Evolutionary conservation across 345 rosid genomes (phyloP), one percentile per base, ranked within the genome.

Genomic region (Populus alba): DNA sequence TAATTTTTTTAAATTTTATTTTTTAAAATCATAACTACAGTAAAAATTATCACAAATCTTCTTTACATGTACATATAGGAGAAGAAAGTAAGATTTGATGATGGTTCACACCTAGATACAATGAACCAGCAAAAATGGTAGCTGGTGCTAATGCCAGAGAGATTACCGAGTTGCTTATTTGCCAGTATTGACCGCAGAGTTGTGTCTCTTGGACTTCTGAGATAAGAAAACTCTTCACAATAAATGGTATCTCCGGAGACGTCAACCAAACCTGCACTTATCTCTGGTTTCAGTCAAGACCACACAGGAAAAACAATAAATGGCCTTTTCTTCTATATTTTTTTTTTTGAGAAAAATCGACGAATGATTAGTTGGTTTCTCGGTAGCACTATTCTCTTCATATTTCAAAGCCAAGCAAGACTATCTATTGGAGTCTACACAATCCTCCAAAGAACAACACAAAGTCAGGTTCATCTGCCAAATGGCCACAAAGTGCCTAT

Each of bases 181-280:
- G 66, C 77, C 83, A 53, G 79, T 63, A 75, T 83, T 81, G 81
- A 74, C 85, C 10, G 66, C 49, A 49, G 71, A 70, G 74, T 38
- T 18, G 18, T 16, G 37, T 12, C 66, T 20, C 25, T 45, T 16
- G 62, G 62, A 3, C 69, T 49, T 20, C 41, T 12, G 5, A 6
- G 47, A 67, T 29, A 66, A 74, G 66, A 29, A 43, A 38, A 47
- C 7, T 15, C 63, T 23, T 57, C 43, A 37, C 69, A 72, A 16
- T 22, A 77, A 75, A 77, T 67, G 20, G 20, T 31, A 66, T 75
- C 66, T 11, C 10, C 15, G 2, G 66, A 37, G 74, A 70, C 72
- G 51, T 75, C 77, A 73, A 47, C 45, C 62, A 39, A 25, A 47
- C 71, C 76, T 71, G 63, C 17, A 25, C 77, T 55, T 67, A 78